Conservation (phyloP, 163 green algal genomes). For the Coccomyxa subellipsoidea region DNA sequence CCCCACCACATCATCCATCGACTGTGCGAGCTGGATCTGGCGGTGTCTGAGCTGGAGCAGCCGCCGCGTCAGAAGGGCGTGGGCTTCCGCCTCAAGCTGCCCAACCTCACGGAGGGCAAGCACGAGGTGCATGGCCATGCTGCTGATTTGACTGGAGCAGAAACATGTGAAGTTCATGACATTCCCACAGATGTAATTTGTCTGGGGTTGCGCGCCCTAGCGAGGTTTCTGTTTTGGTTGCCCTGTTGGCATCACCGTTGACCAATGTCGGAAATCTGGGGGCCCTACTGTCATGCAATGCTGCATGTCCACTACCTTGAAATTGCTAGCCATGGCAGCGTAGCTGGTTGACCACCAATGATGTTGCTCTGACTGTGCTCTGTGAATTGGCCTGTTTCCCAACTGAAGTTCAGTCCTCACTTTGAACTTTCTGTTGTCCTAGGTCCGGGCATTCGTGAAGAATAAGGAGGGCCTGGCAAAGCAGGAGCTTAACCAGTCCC, state of each 20-base stretch:
- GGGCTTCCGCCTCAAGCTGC: slow-evolving; percentile 43
- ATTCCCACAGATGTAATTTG: too few relatives aligned
- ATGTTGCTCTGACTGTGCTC: too few relatives aligned
- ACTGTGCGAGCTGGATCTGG: slow-evolving; percentile 34
- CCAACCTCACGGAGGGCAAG: slow-evolving; percentile 29
- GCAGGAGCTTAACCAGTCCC: slow-evolving; percentile 50
- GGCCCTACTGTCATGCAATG: not conserved
- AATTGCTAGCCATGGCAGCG: not conserved
- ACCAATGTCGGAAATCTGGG: too few relatives aligned
- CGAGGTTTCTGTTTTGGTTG: too few relatives aligned
- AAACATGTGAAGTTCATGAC: too few relatives aligned
- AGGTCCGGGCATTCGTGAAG: slow-evolving; percentile 48
- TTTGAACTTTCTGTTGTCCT: too few relatives aligned
- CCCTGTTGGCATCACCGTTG: too few relatives aligned
- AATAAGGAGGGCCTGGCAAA: slow-evolving; percentile 18
- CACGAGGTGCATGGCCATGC: slow-evolving; percentile 38
- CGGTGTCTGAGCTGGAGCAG: slow-evolving; percentile 19
- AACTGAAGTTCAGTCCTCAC: too few relatives aligned
- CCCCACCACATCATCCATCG: slow-evolving; percentile 34
- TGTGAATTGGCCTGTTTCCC: too few relatives aligned
- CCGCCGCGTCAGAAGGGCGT: slow-evolving; percentile 20
- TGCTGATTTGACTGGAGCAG: too few relatives aligned
- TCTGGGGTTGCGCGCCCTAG: too few relatives aligned
- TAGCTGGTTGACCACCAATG: too few relatives aligned
- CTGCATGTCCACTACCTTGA: not conserved